These are phyloP conservation scores for Paracoccidioides lutzii DNA, from an alignment of 2,329 filamentous ascomycete genomes.

Conservation along the genomic window DNA sequence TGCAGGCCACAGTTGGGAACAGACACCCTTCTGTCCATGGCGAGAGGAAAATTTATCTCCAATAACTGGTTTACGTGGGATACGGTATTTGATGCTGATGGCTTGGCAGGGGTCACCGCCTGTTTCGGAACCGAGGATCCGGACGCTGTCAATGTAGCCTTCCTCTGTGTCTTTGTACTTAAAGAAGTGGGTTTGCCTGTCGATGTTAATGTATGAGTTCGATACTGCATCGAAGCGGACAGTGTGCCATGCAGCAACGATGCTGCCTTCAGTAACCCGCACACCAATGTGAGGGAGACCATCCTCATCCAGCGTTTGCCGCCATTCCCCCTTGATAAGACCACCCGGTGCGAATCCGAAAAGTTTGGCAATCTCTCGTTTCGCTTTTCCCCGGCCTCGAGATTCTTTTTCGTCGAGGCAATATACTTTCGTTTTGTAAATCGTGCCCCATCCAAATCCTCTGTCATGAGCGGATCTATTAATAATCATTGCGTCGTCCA, in stretches of 20 bases:
- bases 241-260: constrained; percentile 79
- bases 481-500: constrained; percentile 99
- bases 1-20: constrained; percentile 87
- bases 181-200: constrained; percentile 73
- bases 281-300: constrained; percentile 73
- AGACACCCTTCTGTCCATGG: constrained; percentile 96
- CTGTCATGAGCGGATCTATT: constrained; percentile 96
- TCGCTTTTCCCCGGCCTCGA: constrained; percentile 50
- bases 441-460: constrained; percentile 87
- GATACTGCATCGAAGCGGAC: constrained; percentile 63
- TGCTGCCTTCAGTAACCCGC: constrained; percentile 64
- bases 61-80: constrained; percentile 81
- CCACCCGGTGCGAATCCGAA: constrained; percentile 82
- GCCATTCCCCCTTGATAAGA: constrained; percentile 56
- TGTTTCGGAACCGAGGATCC: constrained; percentile 72
- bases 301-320: constrained; percentile 68
- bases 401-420: constrained; percentile 66
- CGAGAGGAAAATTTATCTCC: constrained; percentile 99
- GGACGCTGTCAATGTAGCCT: constrained; percentile 84
- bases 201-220: constrained; percentile 68
- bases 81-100: constrained; percentile 81
- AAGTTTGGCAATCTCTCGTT: constrained; percentile 60
- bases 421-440: constrained; percentile 95
- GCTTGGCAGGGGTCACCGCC: constrained; percentile 75
- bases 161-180: constrained; percentile 89